phyloP scores from a whole-genome alignment of 352 stramenopile genomes.

The Globisporangium sylvaticum region DNA sequence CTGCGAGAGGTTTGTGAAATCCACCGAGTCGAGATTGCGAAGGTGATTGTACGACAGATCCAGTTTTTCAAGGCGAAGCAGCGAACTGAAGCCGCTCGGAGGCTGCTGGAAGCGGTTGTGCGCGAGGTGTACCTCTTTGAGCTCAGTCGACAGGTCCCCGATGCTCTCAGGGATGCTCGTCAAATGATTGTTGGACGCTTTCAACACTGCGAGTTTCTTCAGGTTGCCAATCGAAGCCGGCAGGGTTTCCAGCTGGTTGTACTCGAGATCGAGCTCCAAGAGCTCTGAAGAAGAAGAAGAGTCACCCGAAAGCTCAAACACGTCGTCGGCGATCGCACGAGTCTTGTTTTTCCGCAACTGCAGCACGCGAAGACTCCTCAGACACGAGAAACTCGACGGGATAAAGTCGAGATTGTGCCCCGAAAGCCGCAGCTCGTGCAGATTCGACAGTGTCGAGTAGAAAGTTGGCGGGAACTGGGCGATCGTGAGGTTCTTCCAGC shows the following conservation, averaged over 20 bases:
- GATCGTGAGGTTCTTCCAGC: slow-evolving; percentile 61
- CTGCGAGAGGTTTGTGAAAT: slow-evolving; percentile 31
- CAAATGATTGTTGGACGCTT: slow-evolving; percentile 48
- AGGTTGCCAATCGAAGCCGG: slow-evolving; percentile 41
- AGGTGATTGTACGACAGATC: slow-evolving; percentile 74
- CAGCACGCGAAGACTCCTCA: slow-evolving; percentile 46
- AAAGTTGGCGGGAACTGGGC: slow-evolving; percentile 42
- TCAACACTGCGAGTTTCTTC: slow-evolving; percentile 35
- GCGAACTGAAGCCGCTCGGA: slow-evolving; percentile 22
- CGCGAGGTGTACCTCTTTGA: slow-evolving; percentile 37
- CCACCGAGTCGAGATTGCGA: slow-evolving; percentile 32
- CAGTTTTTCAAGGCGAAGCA: slow-evolving; percentile 33
- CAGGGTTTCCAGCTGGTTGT: slow-evolving; percentile 47
- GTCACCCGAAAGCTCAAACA: slow-evolving; percentile 24
- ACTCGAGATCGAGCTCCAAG: slow-evolving; percentile 60
- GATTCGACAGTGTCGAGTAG: slow-evolving; percentile 32
- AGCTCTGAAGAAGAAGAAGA: slow-evolving; percentile 20
- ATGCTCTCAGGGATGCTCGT: slow-evolving; percentile 33
- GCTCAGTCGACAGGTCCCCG: slow-evolving; percentile 18
- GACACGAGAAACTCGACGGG: slow-evolving; percentile 28
- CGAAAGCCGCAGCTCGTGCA: slow-evolving; percentile 60
- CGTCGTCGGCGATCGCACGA: slow-evolving; percentile 31
- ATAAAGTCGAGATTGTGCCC: slow-evolving; percentile 45
- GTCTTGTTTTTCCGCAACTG: slow-evolving; percentile 66
- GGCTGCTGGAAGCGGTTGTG: slow-evolving; percentile 51